Evolutionary conservation across 2,329 filamentous ascomycete genomes (phyloP), one percentile per base, ranked within the genome.

Genomic region (Pseudodiploospora longispora): DNA sequence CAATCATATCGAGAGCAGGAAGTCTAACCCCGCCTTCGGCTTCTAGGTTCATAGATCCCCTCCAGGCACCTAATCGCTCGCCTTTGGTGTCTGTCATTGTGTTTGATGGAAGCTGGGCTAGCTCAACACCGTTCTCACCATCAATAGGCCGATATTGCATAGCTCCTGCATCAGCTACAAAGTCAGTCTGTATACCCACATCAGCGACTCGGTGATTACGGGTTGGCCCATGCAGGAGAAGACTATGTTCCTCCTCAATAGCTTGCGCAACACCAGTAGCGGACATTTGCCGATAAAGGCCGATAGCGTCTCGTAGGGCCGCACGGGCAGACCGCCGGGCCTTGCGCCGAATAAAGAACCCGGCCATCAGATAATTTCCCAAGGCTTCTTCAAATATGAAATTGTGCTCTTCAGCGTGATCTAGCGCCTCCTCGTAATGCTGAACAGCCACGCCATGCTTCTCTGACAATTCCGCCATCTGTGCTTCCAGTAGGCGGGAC

Each of bases 1-100:
- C 86, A 57, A 91, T 82, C 82, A 91, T 89, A 64, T 91, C 86
- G 42, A 91, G 73, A 29, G 84, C 81, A 35, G 84, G 83, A 47
- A 89, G 70, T 8, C 82, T 81, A 32, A 70, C 77, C 3, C 75
- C 76, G 19, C 75, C 69, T 50, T 80, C 78, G 5, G 74, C 63
- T 46, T 75, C 72, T 38, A 67, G 58, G 41, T 73, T 66, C 65
- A 78, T 79, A 8, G 76, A 74, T 10, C 76, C 76, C 52, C 78
- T 71, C 79, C 79, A 83, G n/a, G 74, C 76, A 36, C 75, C 76
- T 58, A 81, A 77, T 33, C 76, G 70, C 42, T 78, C 77, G 38
- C 76, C 77, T 52, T 71, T 75, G 6, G 70, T 65, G 41, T 79
- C 75, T 1, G 65, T 63, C 50, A 71, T 69, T 42, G 61, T 64